Conservation (phyloP, 768 basidiomycete species). For the Hebeloma cylindrosporum region DNA sequence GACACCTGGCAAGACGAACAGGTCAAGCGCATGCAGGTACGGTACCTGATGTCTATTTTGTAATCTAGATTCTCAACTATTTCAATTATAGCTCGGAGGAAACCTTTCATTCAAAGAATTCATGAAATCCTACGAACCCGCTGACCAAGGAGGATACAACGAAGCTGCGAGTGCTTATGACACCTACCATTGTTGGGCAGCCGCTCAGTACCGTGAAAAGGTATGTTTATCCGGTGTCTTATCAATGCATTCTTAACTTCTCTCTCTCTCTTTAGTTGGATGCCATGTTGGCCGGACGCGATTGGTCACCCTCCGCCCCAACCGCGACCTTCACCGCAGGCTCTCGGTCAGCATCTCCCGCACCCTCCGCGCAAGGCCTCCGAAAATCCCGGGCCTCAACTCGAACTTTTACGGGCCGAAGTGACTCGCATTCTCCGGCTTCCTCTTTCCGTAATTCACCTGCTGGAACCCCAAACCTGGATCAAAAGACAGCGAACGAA, state of each 20-base stretch:
- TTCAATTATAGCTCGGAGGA: conserved; percentile 68
- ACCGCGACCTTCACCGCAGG: conserved; percentile 46
- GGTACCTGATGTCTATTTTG: conserved; percentile 17
- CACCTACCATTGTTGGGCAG: conserved; percentile 93
- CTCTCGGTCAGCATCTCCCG: conserved; percentile 47
- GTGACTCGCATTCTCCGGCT: conserved; percentile 57
- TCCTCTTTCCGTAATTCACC: conserved; percentile 47
- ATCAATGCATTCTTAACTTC: conserved; percentile 12
- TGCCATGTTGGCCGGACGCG: conserved; percentile 66
- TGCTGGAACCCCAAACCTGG: conserved; percentile 45
- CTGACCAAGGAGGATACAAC: conserved; percentile 68
- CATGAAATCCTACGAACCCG: conserved; percentile 65
- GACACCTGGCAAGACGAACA: conserved; percentile 95
- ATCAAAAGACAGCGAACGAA: conserved; percentile 84
- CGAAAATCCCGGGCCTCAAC: conserved; percentile 81
- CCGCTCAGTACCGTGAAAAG: conserved; percentile 93
- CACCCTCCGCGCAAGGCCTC: conserved; percentile 76
- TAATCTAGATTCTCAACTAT: not conserved
- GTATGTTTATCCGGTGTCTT: conserved; percentile 38
- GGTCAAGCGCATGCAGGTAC: conserved; percentile 85
- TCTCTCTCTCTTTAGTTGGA: conserved; percentile 61
- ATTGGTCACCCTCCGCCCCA: conserved; percentile 78
- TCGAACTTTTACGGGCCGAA: conserved; percentile 52
- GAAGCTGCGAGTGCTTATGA: conserved; percentile 63
- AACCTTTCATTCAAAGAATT: conserved; percentile 83